Evolutionary conservation across 495 filamentous ascomycete species (phyloP).

Genomic region (Tetracladium setigerum): DNA sequence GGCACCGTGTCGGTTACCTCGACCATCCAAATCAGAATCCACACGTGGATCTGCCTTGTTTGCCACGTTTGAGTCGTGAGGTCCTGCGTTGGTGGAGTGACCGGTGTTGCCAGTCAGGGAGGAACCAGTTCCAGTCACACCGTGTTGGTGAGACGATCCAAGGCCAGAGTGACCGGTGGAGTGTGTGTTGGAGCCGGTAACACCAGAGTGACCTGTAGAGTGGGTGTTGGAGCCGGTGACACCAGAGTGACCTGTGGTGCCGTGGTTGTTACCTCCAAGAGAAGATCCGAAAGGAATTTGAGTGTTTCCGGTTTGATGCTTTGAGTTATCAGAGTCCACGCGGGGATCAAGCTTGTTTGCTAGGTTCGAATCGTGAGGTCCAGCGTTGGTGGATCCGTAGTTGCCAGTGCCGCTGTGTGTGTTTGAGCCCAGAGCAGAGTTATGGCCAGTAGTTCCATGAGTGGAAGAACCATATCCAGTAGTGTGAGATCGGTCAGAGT

Average conservation of each 20-base stretch:
- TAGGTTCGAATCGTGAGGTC: conserved; percentile 24
- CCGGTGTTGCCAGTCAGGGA: neutral
- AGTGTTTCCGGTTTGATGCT: neutral
- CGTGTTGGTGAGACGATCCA: too few species aligned
- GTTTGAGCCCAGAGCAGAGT: conserved; percentile 14
- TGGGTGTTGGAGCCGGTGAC: conserved; percentile 22
- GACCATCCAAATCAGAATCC: conserved; percentile 38
- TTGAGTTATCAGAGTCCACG: conserved; percentile 26
- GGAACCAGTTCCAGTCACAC: neutral
- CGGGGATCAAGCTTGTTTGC: conserved; percentile 51
- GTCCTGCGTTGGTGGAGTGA: too few species aligned
- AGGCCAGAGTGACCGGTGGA: too few species aligned
- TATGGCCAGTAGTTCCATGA: conserved; percentile 30
- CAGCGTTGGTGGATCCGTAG: conserved; percentile 22
- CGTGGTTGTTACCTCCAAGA: too few species aligned
- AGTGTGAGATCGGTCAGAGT: conserved; percentile 23
- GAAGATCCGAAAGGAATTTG: neutral
- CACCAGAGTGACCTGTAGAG: too few species aligned
- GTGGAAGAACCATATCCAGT: neutral
- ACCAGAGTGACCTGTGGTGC: too few species aligned
- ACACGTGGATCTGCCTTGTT: conserved; percentile 51
- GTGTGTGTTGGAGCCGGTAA: too few species aligned
- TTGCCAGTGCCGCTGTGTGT: conserved; percentile 14
- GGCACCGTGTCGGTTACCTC: conserved; percentile 20
- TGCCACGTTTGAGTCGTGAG: too few species aligned